phyloP scores from a whole-genome alignment of 116 monocot genomes.

The Posidonia oceanica region DNA sequence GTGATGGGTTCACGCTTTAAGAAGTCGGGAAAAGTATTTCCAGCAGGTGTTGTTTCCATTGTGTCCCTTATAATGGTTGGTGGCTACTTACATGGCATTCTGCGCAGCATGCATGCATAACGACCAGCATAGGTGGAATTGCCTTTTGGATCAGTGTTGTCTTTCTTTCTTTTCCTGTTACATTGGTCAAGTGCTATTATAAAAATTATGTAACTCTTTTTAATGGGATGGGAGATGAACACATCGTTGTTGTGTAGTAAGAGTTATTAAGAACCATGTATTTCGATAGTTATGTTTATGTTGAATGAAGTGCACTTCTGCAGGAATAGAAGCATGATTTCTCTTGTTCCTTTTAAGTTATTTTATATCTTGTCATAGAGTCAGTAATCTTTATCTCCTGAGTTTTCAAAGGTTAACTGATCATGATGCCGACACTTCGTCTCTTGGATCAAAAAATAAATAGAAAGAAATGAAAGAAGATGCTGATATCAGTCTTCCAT shows the following conservation, averaged over 20 bases:
- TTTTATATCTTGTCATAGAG: background rate
- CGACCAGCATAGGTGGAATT: background rate
- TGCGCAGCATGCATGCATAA: conserved; percentile 46
- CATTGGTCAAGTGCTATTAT: background rate
- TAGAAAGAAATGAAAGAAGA: no score
- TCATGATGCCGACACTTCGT: background rate
- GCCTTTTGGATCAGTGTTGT: background rate
- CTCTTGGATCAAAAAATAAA: background rate
- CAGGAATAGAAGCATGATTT: background rate
- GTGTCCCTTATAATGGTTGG: conserved; percentile 67
- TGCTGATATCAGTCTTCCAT: no score
- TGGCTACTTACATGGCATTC: conserved; percentile 75
- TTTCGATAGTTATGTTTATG: background rate
- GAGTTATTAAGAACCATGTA: background rate
- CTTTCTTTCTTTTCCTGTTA: background rate
- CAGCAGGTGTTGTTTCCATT: conserved; percentile 75
- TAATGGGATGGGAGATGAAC: background rate
- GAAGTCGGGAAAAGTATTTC: conserved; percentile 82
- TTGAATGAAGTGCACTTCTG: background rate
- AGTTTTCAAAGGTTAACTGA: background rate
- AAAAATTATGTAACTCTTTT: background rate
- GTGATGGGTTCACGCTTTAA: conserved; percentile 95
- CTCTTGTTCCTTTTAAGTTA: background rate
- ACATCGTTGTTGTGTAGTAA: background rate
- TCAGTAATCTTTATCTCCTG: background rate